Percentiles rank a stretch among this genome's conserved stretches.
These are phyloP conservation scores for Setaria viridis DNA, from an alignment of 202 grass and related monocot species.

Conservation along the genomic window DNA sequence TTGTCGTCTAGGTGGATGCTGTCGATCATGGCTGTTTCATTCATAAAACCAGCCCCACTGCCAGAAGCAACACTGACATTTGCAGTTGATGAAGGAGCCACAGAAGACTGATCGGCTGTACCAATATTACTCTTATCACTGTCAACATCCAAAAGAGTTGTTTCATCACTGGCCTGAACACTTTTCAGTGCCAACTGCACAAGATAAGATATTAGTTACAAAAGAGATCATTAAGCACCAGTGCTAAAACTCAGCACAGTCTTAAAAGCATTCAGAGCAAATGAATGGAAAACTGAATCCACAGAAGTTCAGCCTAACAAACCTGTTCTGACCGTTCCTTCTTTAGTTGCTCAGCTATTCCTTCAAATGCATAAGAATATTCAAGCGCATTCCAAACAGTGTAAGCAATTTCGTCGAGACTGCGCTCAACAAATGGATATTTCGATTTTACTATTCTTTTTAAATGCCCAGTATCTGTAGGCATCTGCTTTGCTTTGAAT, in stretches of 20 bases:
- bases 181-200: constrained; percentile 47
- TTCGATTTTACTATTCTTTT: constrained; percentile 74
- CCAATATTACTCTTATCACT: constrained; percentile 34
- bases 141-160: constrained; percentile 35
- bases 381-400: constrained; percentile 64
- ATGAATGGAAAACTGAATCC: neutral
- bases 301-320: constrained; percentile 40
- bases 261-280: constrained; percentile 2
- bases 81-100: constrained; percentile 38
- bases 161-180: constrained; percentile 41
- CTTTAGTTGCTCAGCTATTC: constrained; percentile 74
- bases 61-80: constrained; percentile 35
- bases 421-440: constrained; percentile 76
- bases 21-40: constrained; percentile 23
- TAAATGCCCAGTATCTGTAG: constrained; percentile 66
- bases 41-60: constrained; percentile 17
- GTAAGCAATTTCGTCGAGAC: constrained; percentile 57
- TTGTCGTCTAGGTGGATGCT: constrained; percentile 37
- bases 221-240: constrained; percentile 19
- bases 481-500: constrained; percentile 84
- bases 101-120: constrained; percentile 34
- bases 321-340: constrained; percentile 67
- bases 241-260: constrained; percentile 9
- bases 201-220: constrained; percentile 28
- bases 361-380: constrained; percentile 64